Evolutionary conservation across 805 yeast genomes (phyloP).

Genomic region (Yarrowia sp.): DNA sequence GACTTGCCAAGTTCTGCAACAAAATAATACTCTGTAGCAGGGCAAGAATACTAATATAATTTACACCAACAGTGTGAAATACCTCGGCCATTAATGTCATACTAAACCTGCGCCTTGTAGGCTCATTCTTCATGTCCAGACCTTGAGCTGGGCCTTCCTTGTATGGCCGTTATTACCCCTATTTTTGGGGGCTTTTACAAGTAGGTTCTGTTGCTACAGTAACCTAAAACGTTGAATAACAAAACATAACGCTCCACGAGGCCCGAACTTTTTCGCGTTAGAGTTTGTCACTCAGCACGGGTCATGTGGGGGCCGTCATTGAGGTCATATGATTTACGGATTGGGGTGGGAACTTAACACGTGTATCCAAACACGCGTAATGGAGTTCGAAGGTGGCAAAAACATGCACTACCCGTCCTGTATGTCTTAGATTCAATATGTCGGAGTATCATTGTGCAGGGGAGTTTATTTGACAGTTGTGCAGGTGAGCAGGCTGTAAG

Average conservation of each 20-base stretch:
- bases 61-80: too few species aligned
- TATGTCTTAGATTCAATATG: not conserved
- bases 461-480: not conserved
- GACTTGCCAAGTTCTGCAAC: too few species aligned
- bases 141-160: too few species aligned
- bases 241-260: slow-evolving; percentile 9
- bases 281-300: not conserved
- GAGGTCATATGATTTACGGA: not conserved
- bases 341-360: not conserved
- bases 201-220: not conserved
- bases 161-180: slow-evolving; percentile 15
- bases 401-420: not conserved
- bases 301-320: not conserved
- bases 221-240: slow-evolving; percentile 7
- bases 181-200: not conserved
- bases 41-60: too few species aligned
- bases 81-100: too few species aligned
- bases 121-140: too few species aligned
- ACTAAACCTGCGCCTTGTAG: too few species aligned
- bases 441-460: not conserved
- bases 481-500: not conserved
- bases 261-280: not conserved
- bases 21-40: too few species aligned
- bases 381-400: not conserved
- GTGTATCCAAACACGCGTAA: not conserved